Conservation (phyloP, 352 stramenopile species). For the Phytophthora fragariae region DNA sequence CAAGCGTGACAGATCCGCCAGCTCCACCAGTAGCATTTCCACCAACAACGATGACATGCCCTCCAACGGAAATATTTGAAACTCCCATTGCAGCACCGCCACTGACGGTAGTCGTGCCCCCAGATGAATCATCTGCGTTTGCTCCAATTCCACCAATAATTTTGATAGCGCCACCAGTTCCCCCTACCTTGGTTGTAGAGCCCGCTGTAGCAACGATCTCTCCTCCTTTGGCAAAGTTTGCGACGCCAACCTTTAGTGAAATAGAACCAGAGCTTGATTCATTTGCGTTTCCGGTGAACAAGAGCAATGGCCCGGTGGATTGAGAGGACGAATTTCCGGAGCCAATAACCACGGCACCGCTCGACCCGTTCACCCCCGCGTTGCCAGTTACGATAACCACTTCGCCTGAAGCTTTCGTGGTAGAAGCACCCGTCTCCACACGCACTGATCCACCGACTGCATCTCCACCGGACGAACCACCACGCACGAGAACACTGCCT, state of each 20-base stretch:
- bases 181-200: constrained; percentile 41
- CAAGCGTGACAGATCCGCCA: constrained; percentile 55
- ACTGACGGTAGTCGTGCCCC: constrained; percentile 52
- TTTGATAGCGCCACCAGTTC: constrained; percentile 37
- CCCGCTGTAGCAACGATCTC: constrained; percentile 41
- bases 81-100: constrained; percentile 50
- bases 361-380: constrained; percentile 44
- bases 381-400: constrained; percentile 51
- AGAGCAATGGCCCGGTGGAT: constrained; percentile 50
- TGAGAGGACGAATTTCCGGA: constrained; percentile 53
- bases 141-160: constrained; percentile 32
- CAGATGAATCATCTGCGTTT: constrained; percentile 45
- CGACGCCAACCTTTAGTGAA: constrained; percentile 45
- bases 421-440: constrained; percentile 53
- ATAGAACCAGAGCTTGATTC: constrained; percentile 50
- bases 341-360: constrained; percentile 58
- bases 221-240: constrained; percentile 37
- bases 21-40: constrained; percentile 51
- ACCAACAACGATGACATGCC: constrained; percentile 46
- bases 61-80: constrained; percentile 48
- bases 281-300: constrained; percentile 53
- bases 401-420: constrained; percentile 51
- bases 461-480: constrained; percentile 46
- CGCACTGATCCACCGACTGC: constrained; percentile 54
- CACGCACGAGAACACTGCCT: constrained; percentile 43